Conservation (phyloP, 495 filamentous ascomycete species). For the Choiromyces venosus region DNA sequence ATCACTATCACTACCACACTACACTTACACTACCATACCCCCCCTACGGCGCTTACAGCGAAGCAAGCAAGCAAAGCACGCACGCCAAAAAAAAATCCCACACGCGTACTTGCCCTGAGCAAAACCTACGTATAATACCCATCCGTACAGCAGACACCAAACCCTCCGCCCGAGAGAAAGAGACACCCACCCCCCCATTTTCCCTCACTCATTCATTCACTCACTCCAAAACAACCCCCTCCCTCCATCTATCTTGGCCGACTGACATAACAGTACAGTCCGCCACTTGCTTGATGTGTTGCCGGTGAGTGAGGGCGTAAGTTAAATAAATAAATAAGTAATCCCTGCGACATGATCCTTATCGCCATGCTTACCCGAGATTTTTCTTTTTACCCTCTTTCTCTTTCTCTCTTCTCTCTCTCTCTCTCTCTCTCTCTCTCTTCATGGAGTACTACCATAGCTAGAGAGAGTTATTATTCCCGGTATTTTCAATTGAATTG, state of each 20-base stretch:
- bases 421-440: background rate
- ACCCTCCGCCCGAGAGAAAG: background rate
- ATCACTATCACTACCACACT: background rate
- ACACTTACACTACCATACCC: background rate
- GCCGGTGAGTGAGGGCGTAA: background rate
- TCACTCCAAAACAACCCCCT: background rate
- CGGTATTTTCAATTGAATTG: background rate
- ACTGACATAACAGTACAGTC: background rate
- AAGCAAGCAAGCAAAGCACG: background rate
- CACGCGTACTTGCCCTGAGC: background rate
- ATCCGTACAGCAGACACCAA: background rate
- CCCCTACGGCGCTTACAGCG: background rate
- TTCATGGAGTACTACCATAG: background rate
- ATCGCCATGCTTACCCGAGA: background rate
- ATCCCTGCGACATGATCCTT: conserved; percentile 3
- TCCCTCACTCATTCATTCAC: background rate
- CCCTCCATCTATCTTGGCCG: background rate
- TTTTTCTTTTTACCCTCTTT: background rate
- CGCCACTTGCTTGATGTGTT: background rate
- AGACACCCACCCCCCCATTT: background rate
- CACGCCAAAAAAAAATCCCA: background rate
- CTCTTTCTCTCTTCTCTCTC: background rate
- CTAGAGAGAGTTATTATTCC: background rate
- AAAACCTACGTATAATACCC: background rate
- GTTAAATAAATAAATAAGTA: too few relatives aligned